These are phyloP conservation scores for Linnemannia zychae DNA, from an alignment of 192 early-diverging fungal species.

Conservation along the genomic window DNA sequence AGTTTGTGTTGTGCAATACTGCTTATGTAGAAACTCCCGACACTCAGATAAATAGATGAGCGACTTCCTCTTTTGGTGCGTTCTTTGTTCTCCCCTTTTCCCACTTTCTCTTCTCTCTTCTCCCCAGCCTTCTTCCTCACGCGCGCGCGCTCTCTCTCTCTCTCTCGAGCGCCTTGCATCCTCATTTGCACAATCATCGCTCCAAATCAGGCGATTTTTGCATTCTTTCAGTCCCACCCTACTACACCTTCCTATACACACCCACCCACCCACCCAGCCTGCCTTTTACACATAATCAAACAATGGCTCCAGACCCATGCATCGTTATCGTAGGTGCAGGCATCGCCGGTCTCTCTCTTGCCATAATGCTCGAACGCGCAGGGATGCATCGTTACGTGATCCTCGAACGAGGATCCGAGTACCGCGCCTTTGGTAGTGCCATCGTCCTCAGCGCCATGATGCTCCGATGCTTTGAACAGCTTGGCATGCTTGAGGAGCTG, in stretches of 20 bases:
- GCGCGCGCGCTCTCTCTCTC: background rate
- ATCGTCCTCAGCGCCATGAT: slow-evolving; percentile 23
- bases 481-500: slow-evolving; percentile 24
- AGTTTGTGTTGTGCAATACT: background rate
- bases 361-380: slow-evolving; percentile 41
- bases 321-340: slow-evolving; percentile 43
- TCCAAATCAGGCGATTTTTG: background rate
- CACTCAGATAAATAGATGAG: background rate
- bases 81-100: slow-evolving; percentile 36
- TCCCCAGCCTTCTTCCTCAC: background rate
- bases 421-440: slow-evolving; percentile 22
- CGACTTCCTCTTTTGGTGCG: slow-evolving; percentile 34
- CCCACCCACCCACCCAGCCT: background rate
- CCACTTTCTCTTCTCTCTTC: background rate
- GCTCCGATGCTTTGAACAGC: slow-evolving; percentile 41
- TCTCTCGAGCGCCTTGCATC: no score
- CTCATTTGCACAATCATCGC: slow-evolving; percentile 24
- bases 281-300: background rate
- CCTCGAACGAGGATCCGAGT: slow-evolving; percentile 5
- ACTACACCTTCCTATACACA: background rate
- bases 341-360: slow-evolving; percentile 26
- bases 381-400: slow-evolving; percentile 35
- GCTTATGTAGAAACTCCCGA: background rate
- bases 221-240: background rate
- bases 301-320: slow-evolving; percentile 32